A percentile compares a stretch with the other conserved stretches of the same genome.
Evolutionary conservation across 495 filamentous ascomycete species (phyloP).

Genomic region (Aspergillus coremiiformis): DNA sequence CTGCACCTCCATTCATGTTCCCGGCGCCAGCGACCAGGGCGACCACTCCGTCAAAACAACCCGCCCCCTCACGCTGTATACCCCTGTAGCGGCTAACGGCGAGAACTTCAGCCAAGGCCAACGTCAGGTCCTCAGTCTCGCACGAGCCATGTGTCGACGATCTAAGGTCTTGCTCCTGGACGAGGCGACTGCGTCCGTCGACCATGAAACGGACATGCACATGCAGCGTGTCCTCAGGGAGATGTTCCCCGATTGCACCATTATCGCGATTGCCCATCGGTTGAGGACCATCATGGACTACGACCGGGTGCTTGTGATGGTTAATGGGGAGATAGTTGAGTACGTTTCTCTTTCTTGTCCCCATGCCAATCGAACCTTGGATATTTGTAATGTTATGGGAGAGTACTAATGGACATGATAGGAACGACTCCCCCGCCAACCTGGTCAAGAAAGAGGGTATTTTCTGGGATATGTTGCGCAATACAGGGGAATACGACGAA

Average conservation of each 20-base stretch:
- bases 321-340: conserved; percentile 25
- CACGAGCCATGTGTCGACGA: conserved; percentile 49
- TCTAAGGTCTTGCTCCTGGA: conserved; percentile 53
- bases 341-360: conserved; percentile 7
- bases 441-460: conserved; percentile 33
- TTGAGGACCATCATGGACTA: conserved; percentile 33
- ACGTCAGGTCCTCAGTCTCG: conserved; percentile 52
- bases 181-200: conserved; percentile 52
- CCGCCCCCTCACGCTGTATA: conserved; percentile 21
- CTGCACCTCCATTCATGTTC: conserved; percentile 40
- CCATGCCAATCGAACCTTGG: not conserved
- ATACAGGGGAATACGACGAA: conserved; percentile 44
- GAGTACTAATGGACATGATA: conserved; percentile 7
- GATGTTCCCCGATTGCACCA: conserved; percentile 30
- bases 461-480: conserved; percentile 46
- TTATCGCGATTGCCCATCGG: conserved; percentile 36
- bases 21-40: conserved; percentile 17
- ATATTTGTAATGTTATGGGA: not conserved
- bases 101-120: conserved; percentile 57
- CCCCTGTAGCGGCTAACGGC: conserved; percentile 47
- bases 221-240: conserved; percentile 42
- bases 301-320: conserved; percentile 33
- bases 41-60: not conserved
- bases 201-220: conserved; percentile 46
- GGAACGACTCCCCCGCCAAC: conserved; percentile 38